A percentile compares a stretch with the other conserved stretches of the same genome.
phyloP scores from a whole-genome alignment of 208 protist species.

The Strigomonas culicis region DNA sequence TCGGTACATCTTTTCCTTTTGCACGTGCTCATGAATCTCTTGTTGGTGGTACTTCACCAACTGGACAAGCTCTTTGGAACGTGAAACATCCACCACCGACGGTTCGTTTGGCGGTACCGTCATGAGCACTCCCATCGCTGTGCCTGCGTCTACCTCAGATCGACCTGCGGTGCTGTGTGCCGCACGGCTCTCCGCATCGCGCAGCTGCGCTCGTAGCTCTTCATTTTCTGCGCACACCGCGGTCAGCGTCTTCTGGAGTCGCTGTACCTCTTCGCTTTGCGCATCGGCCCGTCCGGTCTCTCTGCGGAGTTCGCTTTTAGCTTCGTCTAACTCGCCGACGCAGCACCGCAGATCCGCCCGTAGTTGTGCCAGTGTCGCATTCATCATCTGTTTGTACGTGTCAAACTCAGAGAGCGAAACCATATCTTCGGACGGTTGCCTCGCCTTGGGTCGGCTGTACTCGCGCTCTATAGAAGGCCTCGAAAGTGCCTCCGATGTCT shows the following conservation, averaged over 20 bases:
- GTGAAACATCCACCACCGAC: slow-evolving; percentile 18
- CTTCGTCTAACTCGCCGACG: slow-evolving; percentile 20
- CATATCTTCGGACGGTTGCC: slow-evolving; percentile 11
- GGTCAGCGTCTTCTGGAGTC: not conserved
- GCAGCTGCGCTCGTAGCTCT: slow-evolving; percentile 9
- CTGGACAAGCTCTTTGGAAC: slow-evolving; percentile 28
- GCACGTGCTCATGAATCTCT: slow-evolving; percentile 43
- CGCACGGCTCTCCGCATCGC: not conserved
- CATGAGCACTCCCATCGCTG: not conserved
- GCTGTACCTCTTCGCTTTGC: slow-evolving; percentile 13
- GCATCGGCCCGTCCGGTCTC: slow-evolving; percentile 13
- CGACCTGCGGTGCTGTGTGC: no score
- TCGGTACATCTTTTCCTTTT: slow-evolving; percentile 48
- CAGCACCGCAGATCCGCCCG: slow-evolving; percentile 35
- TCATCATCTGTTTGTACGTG: slow-evolving; percentile 53
- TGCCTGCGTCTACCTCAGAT: no score
- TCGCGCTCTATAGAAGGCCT: not conserved
- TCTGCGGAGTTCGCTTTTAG: slow-evolving; percentile 20
- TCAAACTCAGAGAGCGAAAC: slow-evolving; percentile 39
- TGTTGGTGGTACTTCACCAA: slow-evolving; percentile 46
- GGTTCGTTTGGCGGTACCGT: not conserved
- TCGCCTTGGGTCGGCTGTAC: slow-evolving; percentile 16
- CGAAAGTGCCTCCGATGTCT: not conserved
- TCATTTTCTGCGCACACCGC: slow-evolving; percentile 13
- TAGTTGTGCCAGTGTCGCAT: slow-evolving; percentile 41